Base-by-base conservation (phyloP, 768 basidiomycete species). In the Naganishia kalamii region DNA sequence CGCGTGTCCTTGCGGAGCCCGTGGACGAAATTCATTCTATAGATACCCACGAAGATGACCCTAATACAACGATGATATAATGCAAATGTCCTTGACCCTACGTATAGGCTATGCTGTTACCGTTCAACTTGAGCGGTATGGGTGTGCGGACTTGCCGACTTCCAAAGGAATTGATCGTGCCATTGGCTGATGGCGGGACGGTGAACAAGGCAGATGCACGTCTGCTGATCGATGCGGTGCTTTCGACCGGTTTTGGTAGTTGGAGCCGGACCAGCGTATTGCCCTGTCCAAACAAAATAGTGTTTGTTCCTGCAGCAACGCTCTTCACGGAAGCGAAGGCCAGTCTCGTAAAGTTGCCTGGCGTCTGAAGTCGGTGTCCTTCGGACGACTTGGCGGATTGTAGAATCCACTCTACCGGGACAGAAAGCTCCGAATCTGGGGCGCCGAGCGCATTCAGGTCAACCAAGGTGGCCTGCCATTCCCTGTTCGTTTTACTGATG, bases 21-120 rank as follows among this genome's bases (percentile, higher is more conserved):
- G 19, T 12, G 12, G 29, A 11, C 25, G 25, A 50, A 25, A 30
- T 50, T 50, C 21, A 25, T 4, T 27, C 48, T 33, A 57, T 3
- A 37, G 54, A 57, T 40, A 57, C 8, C 54, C 54, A 37, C 25
- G 37, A n/a, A n/a, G n/a, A 57, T 40, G n/a, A 41, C 54, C 54
- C 54, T 57, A 37, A 57, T 57, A 57, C 54, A 57, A 57, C 54
- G 23, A 57, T 57, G 21, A 57, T 57, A 57, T 57, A 27, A 57
- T 37, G n/a, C 32, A 35, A 23, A 15, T 57, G 5, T 33, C 4
- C 17, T 25, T 37, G 21, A 4, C 7, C n/a, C n/a, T 12, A 57
- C 19, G 33, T 57, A 33, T 57, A 21, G 12, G 54, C 33, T 57
- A 57, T 57, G 37, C 54, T 25, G 23, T n/a, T 41, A 19, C 54